A percentile compares a stretch with the other conserved stretches of the same genome.
These are phyloP conservation scores for Pyrus hybrid DNA, from an alignment of 331 rosid species.

Conservation along the genomic window DNA sequence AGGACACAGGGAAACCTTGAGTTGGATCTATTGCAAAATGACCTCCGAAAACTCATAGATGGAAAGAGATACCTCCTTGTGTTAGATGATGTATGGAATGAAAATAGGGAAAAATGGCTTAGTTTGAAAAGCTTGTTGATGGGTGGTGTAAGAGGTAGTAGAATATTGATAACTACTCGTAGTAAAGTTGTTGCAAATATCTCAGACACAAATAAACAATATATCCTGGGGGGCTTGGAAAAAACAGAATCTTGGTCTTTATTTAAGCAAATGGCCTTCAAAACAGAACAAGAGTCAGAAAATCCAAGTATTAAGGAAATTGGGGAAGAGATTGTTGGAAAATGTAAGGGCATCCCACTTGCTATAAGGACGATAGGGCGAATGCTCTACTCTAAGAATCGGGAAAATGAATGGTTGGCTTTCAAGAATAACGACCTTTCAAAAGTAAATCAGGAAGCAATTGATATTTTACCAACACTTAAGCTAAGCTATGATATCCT, in stretches of 20 bases:
- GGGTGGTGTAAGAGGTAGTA: neutral
- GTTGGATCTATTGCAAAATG: neutral
- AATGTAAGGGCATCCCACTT: constrained; percentile 32
- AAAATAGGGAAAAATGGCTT: neutral
- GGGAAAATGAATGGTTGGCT: neutral
- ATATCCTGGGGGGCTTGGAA: too few species aligned
- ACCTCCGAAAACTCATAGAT: neutral
- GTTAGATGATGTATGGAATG: constrained; percentile 10
- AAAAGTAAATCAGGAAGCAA: neutral
- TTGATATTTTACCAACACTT: neutral
- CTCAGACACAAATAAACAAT: too few species aligned
- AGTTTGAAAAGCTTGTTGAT: neutral
- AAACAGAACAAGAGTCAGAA: neutral
- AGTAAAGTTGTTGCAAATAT: neutral
- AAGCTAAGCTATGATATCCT: constrained; percentile 27
- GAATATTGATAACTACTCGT: too few species aligned
- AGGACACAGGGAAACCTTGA: neutral
- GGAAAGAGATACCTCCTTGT: constrained; percentile 12
- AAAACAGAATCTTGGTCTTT: too few species aligned
- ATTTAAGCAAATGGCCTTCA: neutral
- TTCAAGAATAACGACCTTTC: neutral
- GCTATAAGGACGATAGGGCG: constrained; percentile 25
- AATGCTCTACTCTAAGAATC: constrained; percentile 13
- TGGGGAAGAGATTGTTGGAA: neutral
- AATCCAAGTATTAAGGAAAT: neutral